Base-by-base conservation (phyloP, 2,329 filamentous ascomycete genomes). In the Fonsecaea nubica region DNA sequence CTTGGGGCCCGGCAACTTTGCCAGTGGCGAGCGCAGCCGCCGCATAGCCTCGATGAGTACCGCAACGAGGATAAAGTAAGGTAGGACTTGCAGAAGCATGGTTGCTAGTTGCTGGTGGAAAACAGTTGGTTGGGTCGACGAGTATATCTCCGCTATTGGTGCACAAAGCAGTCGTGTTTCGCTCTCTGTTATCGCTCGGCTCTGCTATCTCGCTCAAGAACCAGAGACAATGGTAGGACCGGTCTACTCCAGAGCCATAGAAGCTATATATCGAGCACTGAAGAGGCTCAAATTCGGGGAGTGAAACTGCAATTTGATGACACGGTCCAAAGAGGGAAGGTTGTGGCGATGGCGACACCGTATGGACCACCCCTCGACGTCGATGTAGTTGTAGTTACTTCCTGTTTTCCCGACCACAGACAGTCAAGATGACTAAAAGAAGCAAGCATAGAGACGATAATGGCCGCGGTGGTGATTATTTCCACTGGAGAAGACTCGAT, bases 1-100 rank as follows among this genome's bases (percentile, higher is more conserved):
- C n/a, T 33, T 21, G 7, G 62, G 65, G 7, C 65, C 65, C 2
- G 65, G 65, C n/a, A 67, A 4, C 52, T 57, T 61, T 50, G 65
- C 55, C 30, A 67, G 12, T 2, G 65, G 61, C 1, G 50, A 54
- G 4, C 50, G 50, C 8, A 54, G 21, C 10, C 50, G 30, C 21
- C 13, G 50, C 21, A 54, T 7, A 25, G 13, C 32, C 8, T 13
- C 2, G 7, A 32, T 2, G 21, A 54, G 21, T 21, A n/a, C 50
- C 3, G 21, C 50, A 10, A 54, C 32, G 32, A 54, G 50, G 21
- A 33, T 2, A 9, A 54, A 5, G 50, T 54, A 54, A 1, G 50
- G 50, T 1, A 54, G 50, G 15, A 54, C 25, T 9, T 12, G 32
- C 1, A 33, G 6, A 7, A 54, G 21, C 50, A 54, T 54, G 5